Evolutionary conservation across 257 asterid genomes (phyloP).

Genomic region (Solanum chaucha): DNA sequence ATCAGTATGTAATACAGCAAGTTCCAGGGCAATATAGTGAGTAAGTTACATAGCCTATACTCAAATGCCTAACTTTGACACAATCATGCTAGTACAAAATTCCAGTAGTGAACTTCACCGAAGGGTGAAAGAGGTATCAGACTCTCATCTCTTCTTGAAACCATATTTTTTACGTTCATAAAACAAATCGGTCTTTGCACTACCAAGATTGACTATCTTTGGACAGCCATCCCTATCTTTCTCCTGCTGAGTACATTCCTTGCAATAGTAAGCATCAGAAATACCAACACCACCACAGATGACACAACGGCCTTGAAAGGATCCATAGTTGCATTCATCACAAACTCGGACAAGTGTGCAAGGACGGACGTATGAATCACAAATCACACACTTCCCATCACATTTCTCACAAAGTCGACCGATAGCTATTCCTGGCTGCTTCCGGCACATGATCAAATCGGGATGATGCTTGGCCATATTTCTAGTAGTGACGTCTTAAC

Average conservation of each 20-base stretch:
- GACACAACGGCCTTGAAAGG: conserved; percentile 84
- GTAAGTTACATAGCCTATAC: neutral
- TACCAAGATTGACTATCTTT: conserved; percentile 76
- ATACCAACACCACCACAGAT: conserved; percentile 82
- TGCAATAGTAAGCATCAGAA: conserved; percentile 86
- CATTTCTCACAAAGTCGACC: conserved; percentile 87
- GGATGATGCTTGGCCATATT: conserved; percentile 91
- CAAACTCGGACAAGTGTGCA: conserved; percentile 84
- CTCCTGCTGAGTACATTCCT: conserved; percentile 86
- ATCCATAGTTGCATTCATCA: conserved; percentile 85
- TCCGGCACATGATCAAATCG: conserved; percentile 83
- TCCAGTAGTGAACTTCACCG: neutral
- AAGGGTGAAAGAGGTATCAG: neutral
- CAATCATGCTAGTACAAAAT: neutral
- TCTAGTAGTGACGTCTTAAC: conserved; percentile 3
- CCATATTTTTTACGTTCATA: conserved; percentile 89
- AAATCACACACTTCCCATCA: conserved; percentile 78
- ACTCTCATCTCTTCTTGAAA: conserved; percentile 59
- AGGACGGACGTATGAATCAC: conserved; percentile 87
- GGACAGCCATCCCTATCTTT: conserved; percentile 88
- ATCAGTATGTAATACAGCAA: neutral
- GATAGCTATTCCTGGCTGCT: conserved; percentile 87
- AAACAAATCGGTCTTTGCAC: conserved; percentile 76
- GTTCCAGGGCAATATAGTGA: neutral
- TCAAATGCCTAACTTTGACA: neutral